Evolutionary conservation across 371 early-diverging fungal species (phyloP), one percentile per base, ranked within the genome.

Genomic region (Lichtheimia corymbifera): DNA sequence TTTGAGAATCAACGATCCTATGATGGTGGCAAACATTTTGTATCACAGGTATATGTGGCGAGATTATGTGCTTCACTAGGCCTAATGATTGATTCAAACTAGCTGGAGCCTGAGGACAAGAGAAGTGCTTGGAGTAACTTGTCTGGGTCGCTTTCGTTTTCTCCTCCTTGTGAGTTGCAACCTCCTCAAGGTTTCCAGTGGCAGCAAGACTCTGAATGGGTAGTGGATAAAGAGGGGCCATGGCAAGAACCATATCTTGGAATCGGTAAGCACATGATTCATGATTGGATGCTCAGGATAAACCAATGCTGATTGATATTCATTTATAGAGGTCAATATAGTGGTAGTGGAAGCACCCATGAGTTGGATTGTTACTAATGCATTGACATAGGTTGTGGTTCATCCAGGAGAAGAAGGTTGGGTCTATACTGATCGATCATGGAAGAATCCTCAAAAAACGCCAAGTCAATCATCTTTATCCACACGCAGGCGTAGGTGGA

Each of bases 101-200:
- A 44, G 55, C 27, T 63, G 20, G 47, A 59, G 22, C 24, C 54
- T n/a, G 25, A 43, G 50, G 58, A 47, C 28, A 44, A 57, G 49
- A 50, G 63, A 53, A 50, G 40, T 17, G 42, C 62, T 30, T 78
- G 76, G 75, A 63, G 73, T 25, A 62, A 78, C 41, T 49, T 63
- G 17, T 71, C 71, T 0, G 79, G 79, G 4, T 30, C 55, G 0
- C 28, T 62, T 24, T 35, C 42, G 7, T 35, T 58, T 13, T 35
- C 62, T 7, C 50, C 58, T 3, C 73, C 71, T 51, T 62, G 63
- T 35, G 61, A 67, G 14, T 7, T 59, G 12, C 44, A 53, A 3
- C 66, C 79, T 22, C 79, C 79, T 2, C 47, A 68, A 44, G 76
- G 76, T 20, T 73, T 71, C 50, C 62, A 58, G 2, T 78, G 79